Conservation (phyloP, 2,329 filamentous ascomycete species). For the Fusarium equiseti region DNA sequence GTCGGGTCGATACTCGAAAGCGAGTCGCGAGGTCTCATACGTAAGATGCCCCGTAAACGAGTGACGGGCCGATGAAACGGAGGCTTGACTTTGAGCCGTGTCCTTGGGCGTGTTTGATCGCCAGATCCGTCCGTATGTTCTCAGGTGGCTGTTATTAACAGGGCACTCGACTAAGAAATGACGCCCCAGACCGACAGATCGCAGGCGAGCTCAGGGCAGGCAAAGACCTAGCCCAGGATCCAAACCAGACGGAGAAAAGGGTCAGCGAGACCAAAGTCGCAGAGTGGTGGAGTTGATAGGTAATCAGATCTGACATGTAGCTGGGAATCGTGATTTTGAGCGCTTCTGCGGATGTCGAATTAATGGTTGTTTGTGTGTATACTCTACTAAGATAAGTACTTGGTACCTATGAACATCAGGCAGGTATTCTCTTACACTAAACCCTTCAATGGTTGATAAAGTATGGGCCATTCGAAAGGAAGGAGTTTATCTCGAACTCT, state of each 20-base stretch:
- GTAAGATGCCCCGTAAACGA: slow-evolving; percentile 14
- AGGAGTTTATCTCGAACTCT: slow-evolving; percentile 32
- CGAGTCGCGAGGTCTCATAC: slow-evolving; percentile 9
- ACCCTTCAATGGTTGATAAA: background rate
- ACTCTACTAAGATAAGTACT: background rate
- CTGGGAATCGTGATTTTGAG: background rate
- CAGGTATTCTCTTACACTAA: background rate
- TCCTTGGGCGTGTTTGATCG: slow-evolving; percentile 33
- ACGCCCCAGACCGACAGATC: slow-evolving; percentile 14
- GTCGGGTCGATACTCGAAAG: slow-evolving; percentile 15
- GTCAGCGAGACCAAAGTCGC: background rate
- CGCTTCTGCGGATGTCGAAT: background rate
- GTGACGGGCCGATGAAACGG: slow-evolving; percentile 38
- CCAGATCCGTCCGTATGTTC: slow-evolving; percentile 22
- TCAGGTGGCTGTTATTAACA: slow-evolving; percentile 32
- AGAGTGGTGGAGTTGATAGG: slow-evolving; percentile 19
- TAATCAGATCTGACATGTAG: background rate
- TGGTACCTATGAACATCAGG: background rate
- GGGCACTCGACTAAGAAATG: slow-evolving; percentile 11
- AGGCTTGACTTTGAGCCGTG: slow-evolving; percentile 30
- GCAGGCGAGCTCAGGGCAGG: slow-evolving; percentile 8
- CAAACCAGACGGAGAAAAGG: slow-evolving; percentile 12
- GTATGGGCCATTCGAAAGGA: slow-evolving; percentile 5
- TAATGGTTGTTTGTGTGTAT: background rate
- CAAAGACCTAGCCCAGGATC: background rate